Percentiles rank a stretch among this genome's conserved stretches.
Conservation (phyloP, 257 asterid species). For the Agastache rugosa region DNA sequence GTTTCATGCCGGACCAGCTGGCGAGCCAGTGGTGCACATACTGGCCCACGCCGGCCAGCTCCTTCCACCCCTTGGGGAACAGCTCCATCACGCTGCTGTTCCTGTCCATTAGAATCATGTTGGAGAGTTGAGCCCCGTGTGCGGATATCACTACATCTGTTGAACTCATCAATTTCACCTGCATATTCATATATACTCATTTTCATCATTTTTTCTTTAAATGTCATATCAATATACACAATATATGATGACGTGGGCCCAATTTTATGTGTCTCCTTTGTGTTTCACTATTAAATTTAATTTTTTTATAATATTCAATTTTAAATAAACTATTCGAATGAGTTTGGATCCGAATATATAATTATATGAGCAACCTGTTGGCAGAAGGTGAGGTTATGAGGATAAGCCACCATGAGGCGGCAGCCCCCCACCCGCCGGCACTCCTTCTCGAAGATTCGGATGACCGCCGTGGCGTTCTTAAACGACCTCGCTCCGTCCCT, state of each 20-base stretch:
- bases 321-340: too few relatives aligned
- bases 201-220: too few relatives aligned
- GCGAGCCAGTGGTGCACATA: conserved; percentile 78
- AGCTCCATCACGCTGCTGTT: conserved; percentile 74
- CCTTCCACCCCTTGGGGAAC: conserved; percentile 78
- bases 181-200: not conserved
- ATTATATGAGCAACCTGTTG: conserved; percentile 54
- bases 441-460: conserved; percentile 54
- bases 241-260: too few relatives aligned
- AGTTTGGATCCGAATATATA: too few relatives aligned
- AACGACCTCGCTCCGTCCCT: conserved; percentile 70
- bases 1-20: conserved; percentile 76
- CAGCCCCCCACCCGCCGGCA: conserved; percentile 65
- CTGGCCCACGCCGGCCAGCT: conserved; percentile 74
- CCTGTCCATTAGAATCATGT: conserved; percentile 70
- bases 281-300: too few relatives aligned
- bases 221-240: too few relatives aligned
- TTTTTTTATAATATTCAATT: too few relatives aligned
- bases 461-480: conserved; percentile 57
- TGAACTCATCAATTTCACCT: conserved; percentile 68
- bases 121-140: conserved; percentile 77
- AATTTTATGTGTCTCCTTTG: too few relatives aligned
- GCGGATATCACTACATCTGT: conserved; percentile 67
- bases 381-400: conserved; percentile 67
- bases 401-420: conserved; percentile 58